These are phyloP conservation scores for Geranomyces michiganensis DNA, from an alignment of 192 early-diverging fungal genomes.

Conservation along the genomic window DNA sequence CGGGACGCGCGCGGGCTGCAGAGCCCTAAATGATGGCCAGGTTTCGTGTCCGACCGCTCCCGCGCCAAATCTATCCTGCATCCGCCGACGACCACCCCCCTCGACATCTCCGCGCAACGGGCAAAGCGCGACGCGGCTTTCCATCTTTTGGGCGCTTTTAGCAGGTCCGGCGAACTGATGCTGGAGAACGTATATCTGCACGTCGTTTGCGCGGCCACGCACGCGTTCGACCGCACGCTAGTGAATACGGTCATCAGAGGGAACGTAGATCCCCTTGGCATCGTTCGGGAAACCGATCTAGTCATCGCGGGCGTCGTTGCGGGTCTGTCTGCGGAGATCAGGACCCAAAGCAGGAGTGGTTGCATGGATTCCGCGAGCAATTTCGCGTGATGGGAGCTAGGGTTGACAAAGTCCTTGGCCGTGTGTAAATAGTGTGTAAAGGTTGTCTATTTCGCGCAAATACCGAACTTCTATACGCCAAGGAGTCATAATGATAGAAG, in stretches of 20 bases:
- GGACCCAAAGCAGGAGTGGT: neutral
- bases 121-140: constrained; percentile 6
- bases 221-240: constrained; percentile 31
- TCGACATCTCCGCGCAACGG: constrained; percentile 5
- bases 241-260: constrained; percentile 29
- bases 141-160: constrained; percentile 6
- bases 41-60: too few relatives aligned
- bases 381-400: constrained; percentile 7
- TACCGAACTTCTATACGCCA: too few relatives aligned
- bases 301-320: constrained; percentile 7
- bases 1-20: too few relatives aligned
- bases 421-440: too few relatives aligned
- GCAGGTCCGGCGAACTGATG: constrained; percentile 1
- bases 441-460: too few relatives aligned
- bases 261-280: neutral
- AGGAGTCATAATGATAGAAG: too few relatives aligned
- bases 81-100: constrained; percentile 5
- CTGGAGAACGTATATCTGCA: constrained; percentile 21
- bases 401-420: too few relatives aligned
- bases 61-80: constrained; percentile 15
- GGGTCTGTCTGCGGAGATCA: constrained; percentile 12
- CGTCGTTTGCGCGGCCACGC: constrained; percentile 32
- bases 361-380: neutral
- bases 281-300: constrained; percentile 2
- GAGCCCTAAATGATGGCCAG: too few relatives aligned